Percentiles rank a stretch among this genome's conserved stretches.
Evolutionary conservation across 2,329 filamentous ascomycete species (phyloP).

Genomic region (Aschersonia sp.): DNA sequence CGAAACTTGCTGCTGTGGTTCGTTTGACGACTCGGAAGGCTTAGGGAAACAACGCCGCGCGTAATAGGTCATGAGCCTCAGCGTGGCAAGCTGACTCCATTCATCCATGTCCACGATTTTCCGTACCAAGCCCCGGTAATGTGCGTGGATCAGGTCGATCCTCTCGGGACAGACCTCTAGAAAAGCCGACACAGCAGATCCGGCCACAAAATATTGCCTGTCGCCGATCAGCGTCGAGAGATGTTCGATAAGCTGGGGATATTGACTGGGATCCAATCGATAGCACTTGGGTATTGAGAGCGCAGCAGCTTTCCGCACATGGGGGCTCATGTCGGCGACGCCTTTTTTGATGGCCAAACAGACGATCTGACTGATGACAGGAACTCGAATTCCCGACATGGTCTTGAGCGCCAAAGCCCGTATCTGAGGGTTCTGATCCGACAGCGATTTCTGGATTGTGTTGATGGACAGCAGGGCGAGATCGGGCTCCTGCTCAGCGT

Average conservation of each 20-base stretch:
- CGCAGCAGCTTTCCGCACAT: conserved; percentile 84
- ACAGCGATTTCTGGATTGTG: conserved; percentile 94
- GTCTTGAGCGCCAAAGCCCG: conserved; percentile 85
- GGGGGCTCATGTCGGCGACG: conserved; percentile 82
- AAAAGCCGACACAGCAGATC: conserved; percentile 81
- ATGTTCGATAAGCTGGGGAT: conserved; percentile 76
- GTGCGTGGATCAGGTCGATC: conserved; percentile 77
- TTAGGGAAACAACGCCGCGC: conserved; percentile 76
- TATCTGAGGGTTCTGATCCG: conserved; percentile 80
- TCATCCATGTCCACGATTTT: conserved; percentile 99
- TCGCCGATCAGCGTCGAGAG: conserved; percentile 68
- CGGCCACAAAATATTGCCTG: conserved; percentile 92
- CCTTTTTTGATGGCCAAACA: conserved; percentile 92
- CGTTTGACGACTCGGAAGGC: conserved; percentile 42
- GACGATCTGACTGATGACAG: conserved; percentile 95
- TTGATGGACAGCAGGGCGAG: conserved; percentile 94
- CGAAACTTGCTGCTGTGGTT: conserved; percentile 15
- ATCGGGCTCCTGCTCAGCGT: conserved; percentile 92
- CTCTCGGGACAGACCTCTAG: conserved; percentile 78
- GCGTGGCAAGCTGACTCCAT: conserved; percentile 80
- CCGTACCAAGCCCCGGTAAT: conserved; percentile 72
- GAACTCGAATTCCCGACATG: conserved; percentile 95
- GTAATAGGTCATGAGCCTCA: conserved; percentile 74
- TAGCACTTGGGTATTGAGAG: conserved; percentile 95
- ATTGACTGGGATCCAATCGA: conserved; percentile 69